Evolutionary conservation across 352 stramenopile genomes (phyloP), one percentile per base, ranked within the genome.

Genomic region (Phytophthora fragariaefolia): DNA sequence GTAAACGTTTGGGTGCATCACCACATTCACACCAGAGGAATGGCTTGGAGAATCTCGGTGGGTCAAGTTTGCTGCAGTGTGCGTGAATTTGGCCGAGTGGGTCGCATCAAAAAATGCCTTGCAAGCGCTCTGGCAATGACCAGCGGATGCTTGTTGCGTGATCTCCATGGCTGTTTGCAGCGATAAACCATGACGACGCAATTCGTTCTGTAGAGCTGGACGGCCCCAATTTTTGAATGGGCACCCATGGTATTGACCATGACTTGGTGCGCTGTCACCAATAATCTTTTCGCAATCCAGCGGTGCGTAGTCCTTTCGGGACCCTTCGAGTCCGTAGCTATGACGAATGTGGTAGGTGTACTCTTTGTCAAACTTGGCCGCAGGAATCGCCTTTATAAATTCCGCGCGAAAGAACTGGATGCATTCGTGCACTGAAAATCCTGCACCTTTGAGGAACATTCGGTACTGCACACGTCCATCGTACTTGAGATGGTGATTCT

Each of bases 321-420:
- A 83, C 0, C 88, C 88, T 80, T 93, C 88, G 1, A 94, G 74
- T 0, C 90, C 90, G 55, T 96, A 96, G 68, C 79, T 92, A 68
- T 97, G 89, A 13, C 88, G 88, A 54, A 97, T 95, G 65, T 92
- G 80, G 56, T 97, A 97, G 5, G 85, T 78, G 57, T 96, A 94
- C 61, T 95, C 80, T 27, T 85, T 87, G 34, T 96, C 85, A 66
- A 97, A 97, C 52, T 75, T 85, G n/a, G 65, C 73, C 0, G 76
- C 20, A 1, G 80, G 67, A 8, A 93, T 88, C 36, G 71, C 73
- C 48, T 82, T 80, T 23, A 76, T 70, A 56, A 96, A 97, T 55
- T 92, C 84, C 15, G 66, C 60, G 10, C 87, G 87, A 62, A 93
- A 96, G 63, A 95, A 92, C 18, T 80, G 51, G 26, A 95, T 76